Base-by-base conservation (phyloP, 345 rosid genomes). In the Pugionium cornutum region DNA sequence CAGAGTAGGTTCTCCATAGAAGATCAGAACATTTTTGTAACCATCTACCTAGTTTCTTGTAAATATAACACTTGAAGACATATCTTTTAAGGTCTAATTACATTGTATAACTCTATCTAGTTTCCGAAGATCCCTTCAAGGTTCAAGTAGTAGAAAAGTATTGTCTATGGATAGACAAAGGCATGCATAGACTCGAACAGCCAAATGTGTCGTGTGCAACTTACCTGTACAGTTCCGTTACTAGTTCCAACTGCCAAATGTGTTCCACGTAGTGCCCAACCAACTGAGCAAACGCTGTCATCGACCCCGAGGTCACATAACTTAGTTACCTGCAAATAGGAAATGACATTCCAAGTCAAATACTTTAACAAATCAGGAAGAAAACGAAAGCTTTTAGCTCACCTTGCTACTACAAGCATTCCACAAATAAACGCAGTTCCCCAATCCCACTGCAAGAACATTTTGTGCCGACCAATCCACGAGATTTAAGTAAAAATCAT, bases 331-430 rank as follows among this genome's bases (percentile, higher is more conserved):
- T 92, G 83, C 57, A 41, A 44, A 31, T 27, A 56, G 7, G 8
- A 61, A 7, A 61, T 41, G 10, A 33, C 1, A 67, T 37, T 45
- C 9, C 27, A 18, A 56, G 3, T 66, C 56, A 58, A 57, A 41
- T 37, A 62, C 40, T 1, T 18, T 18, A 18, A 40, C 9, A 68
- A 29, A 36, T 7, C 27, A 25, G 9, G 4, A 35, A 37, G 32
- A 4, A 34, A 9, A 27, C 2, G 11, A 5, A 2, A 31, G 33
- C 56, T 18, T 18, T 18, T 18, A 18, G 62, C 75, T 73, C 65
- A 92, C 96, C 92, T 91, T 95, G 75, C 98, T 95, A 72, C 90
- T 95, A 70, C 88, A 86, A 79, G 99, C 99, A 87, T 95, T 95
- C 99, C 98, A 95, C 78, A 95, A 65, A 77, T 95, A 95, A 32